These are phyloP conservation scores for Naganishia albida DNA, from an alignment of 1,284 basidiomycete genomes.

Conservation along the genomic window DNA sequence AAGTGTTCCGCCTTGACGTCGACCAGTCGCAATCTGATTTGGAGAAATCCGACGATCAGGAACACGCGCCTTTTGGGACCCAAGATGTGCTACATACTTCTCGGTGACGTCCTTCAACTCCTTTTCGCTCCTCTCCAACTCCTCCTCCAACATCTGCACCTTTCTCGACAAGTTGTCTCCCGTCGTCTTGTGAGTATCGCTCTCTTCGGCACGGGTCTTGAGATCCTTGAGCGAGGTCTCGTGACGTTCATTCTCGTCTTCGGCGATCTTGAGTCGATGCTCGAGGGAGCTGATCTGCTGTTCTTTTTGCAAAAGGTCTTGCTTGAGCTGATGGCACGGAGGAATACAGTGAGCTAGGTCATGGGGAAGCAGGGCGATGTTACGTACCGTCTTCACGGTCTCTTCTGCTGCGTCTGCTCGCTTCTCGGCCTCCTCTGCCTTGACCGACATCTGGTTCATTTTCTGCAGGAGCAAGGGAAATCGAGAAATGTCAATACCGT, in stretches of 20 bases:
- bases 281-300: slow-evolving; percentile 83
- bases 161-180: slow-evolving; percentile 80
- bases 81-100: slow-evolving; percentile 66
- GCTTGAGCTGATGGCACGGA: slow-evolving; percentile 60
- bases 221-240: slow-evolving; percentile 72
- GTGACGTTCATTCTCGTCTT: slow-evolving; percentile 71
- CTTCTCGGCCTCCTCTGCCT: slow-evolving; percentile 77
- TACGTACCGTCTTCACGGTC: slow-evolving; percentile 69
- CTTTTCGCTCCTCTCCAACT: slow-evolving; percentile 94
- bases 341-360: slow-evolving; percentile 4
- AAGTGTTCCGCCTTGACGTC: slow-evolving; percentile 99
- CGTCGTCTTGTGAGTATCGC: slow-evolving; percentile 70
- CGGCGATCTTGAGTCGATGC: slow-evolving; percentile 71
- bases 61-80: background rate
- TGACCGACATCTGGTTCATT: slow-evolving; percentile 69
- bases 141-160: slow-evolving; percentile 89
- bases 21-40: slow-evolving; percentile 81
- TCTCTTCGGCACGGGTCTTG: slow-evolving; percentile 71
- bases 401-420: slow-evolving; percentile 83
- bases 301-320: slow-evolving; percentile 77
- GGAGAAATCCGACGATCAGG: slow-evolving; percentile 21
- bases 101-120: slow-evolving; percentile 95
- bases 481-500: background rate
- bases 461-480: slow-evolving; percentile 50
- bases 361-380: background rate